A percentile compares a stretch with the other conserved stretches of the same genome.
Conservation (phyloP, 495 filamentous ascomycete species). For the Penicillium mononematosum region DNA sequence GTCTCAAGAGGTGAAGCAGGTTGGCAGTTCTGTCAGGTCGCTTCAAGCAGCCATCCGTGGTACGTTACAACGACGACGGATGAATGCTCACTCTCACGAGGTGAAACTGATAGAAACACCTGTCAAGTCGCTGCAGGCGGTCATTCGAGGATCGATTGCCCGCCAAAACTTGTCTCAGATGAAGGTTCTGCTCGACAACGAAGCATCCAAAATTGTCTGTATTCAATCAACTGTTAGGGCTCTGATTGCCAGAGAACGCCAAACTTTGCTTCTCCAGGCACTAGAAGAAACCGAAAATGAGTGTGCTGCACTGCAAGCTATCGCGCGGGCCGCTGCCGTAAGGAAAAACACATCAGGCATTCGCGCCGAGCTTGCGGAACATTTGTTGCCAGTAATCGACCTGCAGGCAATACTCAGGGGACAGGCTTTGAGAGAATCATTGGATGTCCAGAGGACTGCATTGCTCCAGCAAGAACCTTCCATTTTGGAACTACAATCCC, state of each 20-base stretch:
- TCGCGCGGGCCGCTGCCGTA: conserved; percentile 38
- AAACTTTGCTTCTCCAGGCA: conserved; percentile 28
- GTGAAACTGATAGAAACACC: conserved; percentile 31
- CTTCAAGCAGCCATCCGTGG: conserved; percentile 73
- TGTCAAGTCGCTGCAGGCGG: conserved; percentile 39
- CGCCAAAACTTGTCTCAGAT: conserved; percentile 42
- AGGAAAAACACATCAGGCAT: conserved; percentile 30
- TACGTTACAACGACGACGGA: conserved; percentile 44
- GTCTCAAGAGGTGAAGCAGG: conserved; percentile 45
- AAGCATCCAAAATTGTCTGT: conserved; percentile 36
- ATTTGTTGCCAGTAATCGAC: conserved; percentile 27
- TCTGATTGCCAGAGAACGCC: conserved; percentile 32
- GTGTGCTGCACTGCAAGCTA: conserved; percentile 42
- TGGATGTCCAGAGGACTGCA: conserved; percentile 33
- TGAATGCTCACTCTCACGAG: conserved; percentile 54
- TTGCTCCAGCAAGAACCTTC: conserved; percentile 35
- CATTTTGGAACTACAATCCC: conserved; percentile 49
- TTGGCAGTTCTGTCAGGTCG: conserved; percentile 50
- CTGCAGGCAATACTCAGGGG: conserved; percentile 40
- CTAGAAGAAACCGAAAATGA: conserved; percentile 31
- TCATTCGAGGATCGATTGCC: conserved; percentile 52
- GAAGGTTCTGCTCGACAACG: conserved; percentile 30
- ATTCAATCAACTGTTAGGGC: conserved; percentile 49
- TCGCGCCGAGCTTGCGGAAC: conserved; percentile 27
- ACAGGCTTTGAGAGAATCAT: conserved; percentile 34